Evolutionary conservation across 345 rosid species (phyloP).

Genomic region (Isatis tinctoria): DNA sequence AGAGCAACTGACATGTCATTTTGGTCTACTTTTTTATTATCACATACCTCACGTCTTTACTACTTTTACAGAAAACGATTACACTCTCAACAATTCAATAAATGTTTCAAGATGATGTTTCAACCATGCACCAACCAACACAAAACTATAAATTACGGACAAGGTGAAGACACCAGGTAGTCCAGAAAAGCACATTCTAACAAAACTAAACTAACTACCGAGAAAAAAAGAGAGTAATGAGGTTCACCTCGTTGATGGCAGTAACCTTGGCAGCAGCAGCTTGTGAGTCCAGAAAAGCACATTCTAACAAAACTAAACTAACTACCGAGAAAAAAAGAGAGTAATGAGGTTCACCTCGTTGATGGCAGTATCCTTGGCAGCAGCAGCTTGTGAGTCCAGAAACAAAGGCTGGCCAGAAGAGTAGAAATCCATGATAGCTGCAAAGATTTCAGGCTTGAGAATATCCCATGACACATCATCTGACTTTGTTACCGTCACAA

Average conservation of each 20-base stretch:
- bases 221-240: neutral
- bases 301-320: neutral
- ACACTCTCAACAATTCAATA: neutral
- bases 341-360: conserved; percentile 44
- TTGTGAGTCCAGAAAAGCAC: conserved; percentile 55
- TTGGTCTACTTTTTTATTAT: too few species aligned
- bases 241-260: conserved; percentile 66
- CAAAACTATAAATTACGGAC: neutral
- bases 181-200: neutral
- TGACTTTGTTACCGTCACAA: conserved; percentile 81
- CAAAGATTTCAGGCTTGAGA: conserved; percentile 87
- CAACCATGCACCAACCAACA: neutral
- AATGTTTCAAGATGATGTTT: neutral
- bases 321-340: neutral
- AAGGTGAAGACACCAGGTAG: neutral
- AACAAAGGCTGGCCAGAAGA: conserved; percentile 87
- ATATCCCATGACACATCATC: conserved; percentile 90
- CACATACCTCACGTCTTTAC: neutral
- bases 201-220: neutral
- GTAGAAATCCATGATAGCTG: conserved; percentile 91
- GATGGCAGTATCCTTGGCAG: conserved; percentile 86
- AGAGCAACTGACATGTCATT: neutral
- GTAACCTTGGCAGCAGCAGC: conserved; percentile 79
- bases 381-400: conserved; percentile 62
- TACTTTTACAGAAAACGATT: neutral